A percentile compares a stretch with the other conserved stretches of the same genome.
These are phyloP conservation scores for Trypanosoma congolense DNA, from an alignment of 208 protist species.

Conservation along the genomic window DNA sequence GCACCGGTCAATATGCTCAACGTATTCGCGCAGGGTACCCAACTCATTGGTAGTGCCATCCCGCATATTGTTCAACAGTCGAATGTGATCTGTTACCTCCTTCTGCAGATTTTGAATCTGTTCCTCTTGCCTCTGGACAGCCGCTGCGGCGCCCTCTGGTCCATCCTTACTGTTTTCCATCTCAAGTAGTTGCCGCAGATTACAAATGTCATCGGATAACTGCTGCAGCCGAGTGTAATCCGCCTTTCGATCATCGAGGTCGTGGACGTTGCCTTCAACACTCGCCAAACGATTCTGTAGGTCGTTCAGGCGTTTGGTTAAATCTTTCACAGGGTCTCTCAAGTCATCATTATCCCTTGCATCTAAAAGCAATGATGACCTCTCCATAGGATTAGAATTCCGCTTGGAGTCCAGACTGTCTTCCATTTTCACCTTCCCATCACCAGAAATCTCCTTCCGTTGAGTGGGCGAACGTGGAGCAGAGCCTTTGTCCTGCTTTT, in stretches of 20 bases:
- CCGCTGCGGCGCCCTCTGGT: constrained; percentile 11
- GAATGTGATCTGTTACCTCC: constrained; percentile 44
- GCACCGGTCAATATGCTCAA: constrained; percentile 76
- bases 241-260: constrained; percentile 63
- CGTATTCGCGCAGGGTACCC: constrained; percentile 39
- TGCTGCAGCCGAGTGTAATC: constrained; percentile 56
- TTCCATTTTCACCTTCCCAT: constrained; percentile 12
- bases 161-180: constrained; percentile 19
- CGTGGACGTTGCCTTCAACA: constrained; percentile 12
- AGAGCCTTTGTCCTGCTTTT: constrained; percentile 38
- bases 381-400: background rate
- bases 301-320: constrained; percentile 30
- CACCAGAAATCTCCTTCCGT: background rate
- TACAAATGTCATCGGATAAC: constrained; percentile 63
- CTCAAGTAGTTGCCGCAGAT: constrained; percentile 56
- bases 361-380: background rate
- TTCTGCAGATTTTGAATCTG: constrained; percentile 61
- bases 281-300: constrained; percentile 23
- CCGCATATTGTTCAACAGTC: constrained; percentile 18
- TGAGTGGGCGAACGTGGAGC: background rate
- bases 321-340: constrained; percentile 22
- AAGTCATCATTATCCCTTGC: background rate
- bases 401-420: background rate
- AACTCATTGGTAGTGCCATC: constrained; percentile 41
- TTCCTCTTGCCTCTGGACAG: constrained; percentile 26